phyloP scores from a whole-genome alignment of 805 yeast genomes.

The Yamadazyma tumulicola region DNA sequence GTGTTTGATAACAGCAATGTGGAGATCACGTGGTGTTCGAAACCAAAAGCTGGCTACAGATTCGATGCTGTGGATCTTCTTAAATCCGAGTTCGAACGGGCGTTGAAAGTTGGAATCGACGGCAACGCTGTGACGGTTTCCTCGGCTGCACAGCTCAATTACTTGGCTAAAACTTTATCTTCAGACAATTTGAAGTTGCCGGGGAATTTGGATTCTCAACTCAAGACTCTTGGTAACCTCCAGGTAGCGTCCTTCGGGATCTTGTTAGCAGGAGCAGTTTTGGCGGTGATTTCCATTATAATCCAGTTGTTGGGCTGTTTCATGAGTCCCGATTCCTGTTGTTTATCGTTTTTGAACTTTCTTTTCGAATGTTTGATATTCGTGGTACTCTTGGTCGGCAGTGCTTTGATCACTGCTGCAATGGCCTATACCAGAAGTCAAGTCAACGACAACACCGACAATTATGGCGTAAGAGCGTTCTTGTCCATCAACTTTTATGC shows the following conservation, averaged over 20 bases:
- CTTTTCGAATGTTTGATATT: conserved; percentile 43
- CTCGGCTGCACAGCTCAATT: conserved; percentile 18
- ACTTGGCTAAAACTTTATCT: conserved; percentile 19
- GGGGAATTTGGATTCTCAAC: conserved; percentile 44
- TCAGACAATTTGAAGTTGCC: conserved; percentile 49
- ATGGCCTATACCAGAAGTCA: conserved; percentile 46
- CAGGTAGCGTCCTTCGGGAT: conserved; percentile 55
- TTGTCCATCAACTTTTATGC: conserved; percentile 54
- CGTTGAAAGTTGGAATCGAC: conserved; percentile 20
- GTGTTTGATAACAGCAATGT: conserved; percentile 27
- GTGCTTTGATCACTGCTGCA: conserved; percentile 64
- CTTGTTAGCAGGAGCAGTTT: conserved; percentile 27
- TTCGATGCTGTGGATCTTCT: conserved; percentile 49
- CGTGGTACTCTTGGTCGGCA: conserved; percentile 42
- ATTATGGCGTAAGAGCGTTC: conserved; percentile 54
- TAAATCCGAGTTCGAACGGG: conserved; percentile 28
- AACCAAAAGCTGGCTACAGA: conserved; percentile 51
- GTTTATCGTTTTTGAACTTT: conserved; percentile 44
- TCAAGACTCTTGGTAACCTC: conserved; percentile 41
- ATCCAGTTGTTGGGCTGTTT: conserved; percentile 43
- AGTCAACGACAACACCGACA: conserved; percentile 45
- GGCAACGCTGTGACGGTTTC: conserved; percentile 24
- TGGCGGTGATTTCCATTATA: conserved; percentile 45
- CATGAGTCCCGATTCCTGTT: conserved; percentile 42
- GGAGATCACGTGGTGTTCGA: conserved; percentile 48